These are phyloP conservation scores for Melastoma malabathricum DNA, from an alignment of 345 rosid species.

Conservation along the genomic window DNA sequence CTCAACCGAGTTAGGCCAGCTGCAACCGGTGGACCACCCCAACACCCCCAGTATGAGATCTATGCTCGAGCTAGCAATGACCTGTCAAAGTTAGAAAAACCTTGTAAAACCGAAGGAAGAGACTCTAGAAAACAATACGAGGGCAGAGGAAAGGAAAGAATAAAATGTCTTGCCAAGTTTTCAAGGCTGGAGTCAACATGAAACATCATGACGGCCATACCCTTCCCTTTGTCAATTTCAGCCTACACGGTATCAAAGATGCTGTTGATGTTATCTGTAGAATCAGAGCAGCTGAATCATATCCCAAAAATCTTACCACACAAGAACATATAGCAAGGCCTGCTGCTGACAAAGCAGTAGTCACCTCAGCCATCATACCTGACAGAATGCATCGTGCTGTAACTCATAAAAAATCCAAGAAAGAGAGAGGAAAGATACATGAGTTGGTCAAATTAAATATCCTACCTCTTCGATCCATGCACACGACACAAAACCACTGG, in stretches of 20 bases:
- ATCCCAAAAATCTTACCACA: constrained; percentile 41
- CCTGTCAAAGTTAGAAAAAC: constrained; percentile 22
- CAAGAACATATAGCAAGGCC: constrained; percentile 73
- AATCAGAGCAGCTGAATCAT: not conserved
- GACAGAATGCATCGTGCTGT: constrained; percentile 4
- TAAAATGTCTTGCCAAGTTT: constrained; percentile 39
- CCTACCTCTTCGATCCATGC: constrained; percentile 77
- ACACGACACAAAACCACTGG: constrained; percentile 81
- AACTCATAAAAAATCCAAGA: not conserved
- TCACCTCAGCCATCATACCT: constrained; percentile 89
- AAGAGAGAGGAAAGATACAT: too few relatives aligned
- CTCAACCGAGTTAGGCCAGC: constrained; percentile 58
- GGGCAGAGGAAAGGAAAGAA: not conserved
- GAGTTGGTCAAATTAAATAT: constrained; percentile 3
- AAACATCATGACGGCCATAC: constrained; percentile 84
- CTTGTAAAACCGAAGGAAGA: not conserved
- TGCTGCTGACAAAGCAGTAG: constrained; percentile 56
- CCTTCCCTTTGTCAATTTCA: constrained; percentile 81
- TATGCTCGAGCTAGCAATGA: constrained; percentile 57
- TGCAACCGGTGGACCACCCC: constrained; percentile 93
- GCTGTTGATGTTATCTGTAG: not conserved
- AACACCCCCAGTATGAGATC: constrained; percentile 76
- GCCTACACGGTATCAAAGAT: constrained; percentile 23
- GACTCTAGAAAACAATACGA: not conserved
- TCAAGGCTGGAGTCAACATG: constrained; percentile 71